Percentiles rank a stretch among this genome's conserved stretches.
phyloP scores from a whole-genome alignment of 768 basidiomycete species.

The Termitomyces sp. region DNA sequence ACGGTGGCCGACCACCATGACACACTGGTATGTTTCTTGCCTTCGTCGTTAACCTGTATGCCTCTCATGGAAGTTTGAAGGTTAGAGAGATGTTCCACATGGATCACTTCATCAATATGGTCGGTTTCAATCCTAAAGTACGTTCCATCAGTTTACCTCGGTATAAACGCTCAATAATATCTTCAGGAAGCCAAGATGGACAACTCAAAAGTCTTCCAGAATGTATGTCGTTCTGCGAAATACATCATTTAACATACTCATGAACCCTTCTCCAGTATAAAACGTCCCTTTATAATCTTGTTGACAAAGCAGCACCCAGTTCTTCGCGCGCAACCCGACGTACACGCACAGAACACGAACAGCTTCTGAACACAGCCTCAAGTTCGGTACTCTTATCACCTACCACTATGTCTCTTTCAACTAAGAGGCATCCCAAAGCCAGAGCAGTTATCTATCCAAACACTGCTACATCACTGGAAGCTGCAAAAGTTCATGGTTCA shows the following conservation, averaged over 20 bases:
- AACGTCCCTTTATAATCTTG: conserved; percentile 50
- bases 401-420: conserved; percentile 8
- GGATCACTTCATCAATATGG: conserved; percentile 70
- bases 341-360: conserved; percentile 48
- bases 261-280: conserved; percentile 42
- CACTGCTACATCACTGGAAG: conserved; percentile 23
- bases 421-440: conserved; percentile 20
- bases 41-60: conserved; percentile 1
- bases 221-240: conserved; percentile 39
- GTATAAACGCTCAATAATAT: conserved; percentile 1
- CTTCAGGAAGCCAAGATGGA: conserved; percentile 67
- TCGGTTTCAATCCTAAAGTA: conserved; percentile 74
- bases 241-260: conserved; percentile 3
- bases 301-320: conserved; percentile 40
- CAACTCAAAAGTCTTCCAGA: conserved; percentile 61
- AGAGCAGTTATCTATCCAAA: conserved; percentile 9
- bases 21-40: conserved; percentile 50
- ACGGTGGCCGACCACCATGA: conserved; percentile 63
- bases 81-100: conserved; percentile 88
- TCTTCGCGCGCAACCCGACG: conserved; percentile 57
- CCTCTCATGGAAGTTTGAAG: conserved; percentile 26
- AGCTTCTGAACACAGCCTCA: conserved; percentile 29
- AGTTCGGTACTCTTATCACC: conserved; percentile 19
- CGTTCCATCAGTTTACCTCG: conserved; percentile 13
- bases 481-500: conserved; percentile 14